These are phyloP conservation scores for Microcyclosporella mali DNA, from an alignment of 2,329 filamentous ascomycete genomes.

Conservation along the genomic window DNA sequence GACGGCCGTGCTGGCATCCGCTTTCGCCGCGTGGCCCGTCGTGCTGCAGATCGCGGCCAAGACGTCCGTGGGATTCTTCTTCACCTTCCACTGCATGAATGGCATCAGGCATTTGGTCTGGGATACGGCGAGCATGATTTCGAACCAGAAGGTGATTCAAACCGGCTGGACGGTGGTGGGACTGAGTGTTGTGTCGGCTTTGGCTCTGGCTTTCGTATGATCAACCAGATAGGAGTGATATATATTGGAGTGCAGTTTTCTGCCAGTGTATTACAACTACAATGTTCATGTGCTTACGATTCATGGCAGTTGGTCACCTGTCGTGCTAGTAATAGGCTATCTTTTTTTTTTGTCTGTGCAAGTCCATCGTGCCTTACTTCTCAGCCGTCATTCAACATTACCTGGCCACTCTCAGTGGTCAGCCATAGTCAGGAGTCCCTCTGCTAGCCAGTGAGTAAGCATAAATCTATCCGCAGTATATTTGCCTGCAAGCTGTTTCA, in stretches of 20 bases:
- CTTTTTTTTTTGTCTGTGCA: too few species aligned
- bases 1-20: constrained; percentile 56
- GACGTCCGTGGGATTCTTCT: constrained; percentile 54
- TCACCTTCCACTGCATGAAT: constrained; percentile 63
- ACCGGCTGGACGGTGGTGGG: constrained; percentile 60
- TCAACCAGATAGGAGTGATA: too few species aligned
- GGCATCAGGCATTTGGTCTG: constrained; percentile 66
- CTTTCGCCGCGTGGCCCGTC: constrained; percentile 57
- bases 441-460: neutral
- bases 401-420: neutral
- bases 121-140: constrained; percentile 59
- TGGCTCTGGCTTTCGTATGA: constrained; percentile 41
- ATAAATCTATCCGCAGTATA: neutral
- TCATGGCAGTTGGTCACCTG: too few species aligned
- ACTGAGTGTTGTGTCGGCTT: constrained; percentile 46
- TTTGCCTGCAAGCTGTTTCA: neutral
- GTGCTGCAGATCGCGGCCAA: constrained; percentile 56
- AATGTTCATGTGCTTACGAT: too few species aligned
- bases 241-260: too few species aligned
- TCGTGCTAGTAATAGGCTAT: too few species aligned
- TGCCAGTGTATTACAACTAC: too few species aligned
- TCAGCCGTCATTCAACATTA: constrained; percentile 2
- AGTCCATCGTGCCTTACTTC: too few species aligned
- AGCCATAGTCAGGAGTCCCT: neutral
- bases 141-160: constrained; percentile 58